Base-by-base conservation (phyloP, 176 grass and related monocot genomes). In the Pontederia crassipes region DNA sequence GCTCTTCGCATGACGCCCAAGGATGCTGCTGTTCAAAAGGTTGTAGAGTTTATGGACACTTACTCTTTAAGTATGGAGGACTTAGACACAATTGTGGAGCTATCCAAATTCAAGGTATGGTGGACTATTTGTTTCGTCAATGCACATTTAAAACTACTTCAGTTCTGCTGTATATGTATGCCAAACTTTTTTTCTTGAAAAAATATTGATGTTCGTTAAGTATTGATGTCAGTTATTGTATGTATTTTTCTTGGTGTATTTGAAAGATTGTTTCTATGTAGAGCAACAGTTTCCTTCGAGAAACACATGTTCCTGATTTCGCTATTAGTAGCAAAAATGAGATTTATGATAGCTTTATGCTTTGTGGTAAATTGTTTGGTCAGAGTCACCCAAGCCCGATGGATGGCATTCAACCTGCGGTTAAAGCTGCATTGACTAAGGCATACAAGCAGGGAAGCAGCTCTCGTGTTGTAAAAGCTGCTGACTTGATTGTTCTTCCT, bases 51-150 rank as follows among this genome's bases (percentile, higher is more conserved):
- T 71, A 93, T 98, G 94, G 94, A 93, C 50, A 76, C 81, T 17
- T 98, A 98, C 73, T 98, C 88, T 66, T 82, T 98, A 79, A 98
- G 71, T 69, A 87, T 92, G 78, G 94, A 98, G 74, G 94, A 98
- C 28, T 89, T 89, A 49, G 88, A 98, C 62, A 83, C 87, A 6
- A 74, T 93, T 83, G 81, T 98, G 32, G 84, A 98, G 79, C 59
- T 98, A 81, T 92, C 94, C 29, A 98, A 89, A 67, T 90, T 86
- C 74, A 87, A 89, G 94, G 94, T 98, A 57, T 20, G 78, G 54
- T 35, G 18, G 32, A 40, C 32, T 40, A 40, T 40, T 50, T 65
- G 62, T 51, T 9, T 57, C 9, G 28, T 12, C 16, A 12, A 69
- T 57, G 8, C 7, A 14, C 11, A 11, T 2, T 12, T 54, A 49